Evolutionary conservation across 1,139 yeast genomes (phyloP), one percentile per base, ranked within the genome.

Genomic region (Pichia sp.): DNA sequence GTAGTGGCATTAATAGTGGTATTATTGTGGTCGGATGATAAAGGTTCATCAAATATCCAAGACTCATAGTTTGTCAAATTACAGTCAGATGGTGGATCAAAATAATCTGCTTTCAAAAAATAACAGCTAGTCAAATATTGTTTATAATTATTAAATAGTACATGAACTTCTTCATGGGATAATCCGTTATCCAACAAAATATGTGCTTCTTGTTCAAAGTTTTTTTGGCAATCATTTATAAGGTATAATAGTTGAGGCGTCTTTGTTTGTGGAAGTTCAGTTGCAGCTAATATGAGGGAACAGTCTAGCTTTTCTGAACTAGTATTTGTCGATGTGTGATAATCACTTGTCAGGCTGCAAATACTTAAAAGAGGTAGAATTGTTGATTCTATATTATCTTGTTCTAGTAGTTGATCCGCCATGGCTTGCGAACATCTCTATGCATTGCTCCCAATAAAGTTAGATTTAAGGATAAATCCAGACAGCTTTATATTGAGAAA

Each of bases 131-230:
- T 6, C 5, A 52, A 7, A 39, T 37, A 50, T 8, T 34, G 35
- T 38, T 53, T 50, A 34, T 53, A 53, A 7, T 35, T 35, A 8
- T 35, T 25, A 33, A 44, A 53, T n/a, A 52, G 35, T 10, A 42
- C 40, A 2, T 37, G 38, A 5, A 52, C 39, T 27, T 47, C 49
- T 4, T 43, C n/a, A 28, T 34, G 31, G 3, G 54, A 38, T 30
- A 49, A 38, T 2, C 47, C 35, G 31, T 47, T 47, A 10, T 50
- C 46, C 4, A 52, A 9, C 29, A 53, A 32, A 6, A 53, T 42
- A 5, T 36, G 37, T 8, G 53, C 50, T 26, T 53, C 56, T 6
- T 26, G 29, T 18, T 45, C 40, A 34, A 53, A 52, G 10, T 38
- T 37, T 11, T 47, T 42, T 42, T 52, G 55, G 29, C 52, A 48